phyloP scores from a whole-genome alignment of 371 early-diverging fungal genomes.

The Amoeboaphelidium protococcarum region DNA sequence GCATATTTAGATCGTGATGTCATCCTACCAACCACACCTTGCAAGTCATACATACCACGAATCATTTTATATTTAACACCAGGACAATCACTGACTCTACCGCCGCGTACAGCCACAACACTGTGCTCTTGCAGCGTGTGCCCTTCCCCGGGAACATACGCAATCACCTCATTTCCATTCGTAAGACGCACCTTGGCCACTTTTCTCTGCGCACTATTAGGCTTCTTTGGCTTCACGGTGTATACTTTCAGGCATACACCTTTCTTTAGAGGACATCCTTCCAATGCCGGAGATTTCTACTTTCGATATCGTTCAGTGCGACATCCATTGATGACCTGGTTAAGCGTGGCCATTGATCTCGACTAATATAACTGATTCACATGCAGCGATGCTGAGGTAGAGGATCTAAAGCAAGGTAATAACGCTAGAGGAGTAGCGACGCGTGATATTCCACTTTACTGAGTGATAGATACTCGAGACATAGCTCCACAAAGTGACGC shows the following conservation, averaged over 20 bases:
- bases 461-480: too few relatives aligned
- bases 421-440: too few relatives aligned
- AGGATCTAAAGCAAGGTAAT: too few relatives aligned
- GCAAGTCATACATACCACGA: constrained; percentile 76
- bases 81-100: constrained; percentile 82
- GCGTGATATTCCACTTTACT: too few relatives aligned
- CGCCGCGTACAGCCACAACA: constrained; percentile 80
- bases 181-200: constrained; percentile 58
- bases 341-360: constrained; percentile 44
- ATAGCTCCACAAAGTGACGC: too few relatives aligned
- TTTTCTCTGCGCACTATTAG: constrained; percentile 71
- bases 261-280: constrained; percentile 57
- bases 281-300: constrained; percentile 63
- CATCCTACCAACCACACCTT: constrained; percentile 63
- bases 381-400: too few relatives aligned
- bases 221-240: constrained; percentile 73
- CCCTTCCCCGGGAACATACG: constrained; percentile 93
- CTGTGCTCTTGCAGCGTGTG: constrained; percentile 92
- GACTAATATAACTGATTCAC: too few relatives aligned
- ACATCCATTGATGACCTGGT: constrained; percentile 68
- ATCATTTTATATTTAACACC: constrained; percentile 86
- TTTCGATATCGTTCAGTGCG: constrained; percentile 37
- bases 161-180: constrained; percentile 59
- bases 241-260: constrained; percentile 88
- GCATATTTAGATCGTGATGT: constrained; percentile 81